Evolutionary conservation across 2,329 filamentous ascomycete species (phyloP).

Genomic region (Stenocarpella maydis): DNA sequence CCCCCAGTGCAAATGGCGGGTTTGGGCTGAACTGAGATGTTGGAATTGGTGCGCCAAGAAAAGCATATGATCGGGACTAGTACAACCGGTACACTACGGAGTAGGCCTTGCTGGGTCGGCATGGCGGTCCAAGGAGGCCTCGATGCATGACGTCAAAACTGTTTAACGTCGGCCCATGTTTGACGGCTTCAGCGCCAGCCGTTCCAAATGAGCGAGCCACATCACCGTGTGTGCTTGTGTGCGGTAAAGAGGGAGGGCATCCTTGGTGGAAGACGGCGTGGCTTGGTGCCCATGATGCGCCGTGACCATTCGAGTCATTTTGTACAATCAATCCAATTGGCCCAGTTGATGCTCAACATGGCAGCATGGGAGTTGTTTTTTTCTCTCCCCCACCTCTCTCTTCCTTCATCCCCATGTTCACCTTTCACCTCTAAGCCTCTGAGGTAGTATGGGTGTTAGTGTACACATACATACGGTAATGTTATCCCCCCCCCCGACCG

Average conservation of each 20-base stretch:
- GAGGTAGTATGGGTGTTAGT: too few relatives aligned
- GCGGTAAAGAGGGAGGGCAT: not conserved
- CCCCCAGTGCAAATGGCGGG: not conserved
- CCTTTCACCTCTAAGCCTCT: too few relatives aligned
- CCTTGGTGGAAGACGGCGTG: not conserved
- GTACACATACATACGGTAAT: not conserved
- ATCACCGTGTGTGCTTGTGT: not conserved
- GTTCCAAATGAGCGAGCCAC: not conserved
- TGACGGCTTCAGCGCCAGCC: not conserved
- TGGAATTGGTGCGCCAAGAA: slow-evolving; percentile 10
- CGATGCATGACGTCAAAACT: slow-evolving; percentile 28
- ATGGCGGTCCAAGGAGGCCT: not conserved
- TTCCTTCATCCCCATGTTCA: too few relatives aligned
- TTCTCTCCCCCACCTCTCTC: too few relatives aligned
- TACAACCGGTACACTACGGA: too few relatives aligned
- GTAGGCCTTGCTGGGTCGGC: too few relatives aligned
- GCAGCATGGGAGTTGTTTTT: too few relatives aligned
- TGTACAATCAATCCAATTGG: not conserved
- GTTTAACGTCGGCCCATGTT: slow-evolving; percentile 8
- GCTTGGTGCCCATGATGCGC: slow-evolving; percentile 10
- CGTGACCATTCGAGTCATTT: not conserved
- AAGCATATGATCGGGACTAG: slow-evolving; percentile 20
- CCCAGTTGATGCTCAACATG: too few relatives aligned
- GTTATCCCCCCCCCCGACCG: slow-evolving; percentile 4
- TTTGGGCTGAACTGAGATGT: slow-evolving; percentile 8